Percentiles rank a stretch among this genome's conserved stretches.
Conservation (phyloP, 192 early-diverging fungal species). For the Chytriomyces sp. region DNA sequence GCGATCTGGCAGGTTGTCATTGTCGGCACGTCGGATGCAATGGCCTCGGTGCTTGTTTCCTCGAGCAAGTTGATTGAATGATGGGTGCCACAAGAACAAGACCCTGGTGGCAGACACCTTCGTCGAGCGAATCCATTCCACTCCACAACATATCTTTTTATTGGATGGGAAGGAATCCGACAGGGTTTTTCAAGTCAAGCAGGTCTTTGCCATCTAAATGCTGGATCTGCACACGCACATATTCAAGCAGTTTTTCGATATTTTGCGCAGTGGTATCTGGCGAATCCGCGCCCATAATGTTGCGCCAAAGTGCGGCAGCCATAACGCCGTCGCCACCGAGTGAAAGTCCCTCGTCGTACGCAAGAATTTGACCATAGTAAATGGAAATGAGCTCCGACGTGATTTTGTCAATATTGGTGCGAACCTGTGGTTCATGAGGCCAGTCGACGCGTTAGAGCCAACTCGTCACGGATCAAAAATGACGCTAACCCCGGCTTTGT, state of each 20-base stretch:
- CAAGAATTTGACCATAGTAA: constrained; percentile 86
- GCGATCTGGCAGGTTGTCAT: neutral
- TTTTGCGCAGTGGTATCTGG: constrained; percentile 24
- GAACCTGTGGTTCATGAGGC: constrained; percentile 5
- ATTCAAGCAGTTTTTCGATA: constrained; percentile 27
- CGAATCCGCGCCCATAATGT: constrained; percentile 6
- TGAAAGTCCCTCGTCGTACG: constrained; percentile 89
- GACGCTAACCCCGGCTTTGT: constrained; percentile 71
- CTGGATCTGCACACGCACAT: constrained; percentile 36
- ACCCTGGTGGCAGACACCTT: neutral
- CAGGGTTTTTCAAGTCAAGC: neutral
- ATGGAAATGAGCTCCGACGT: constrained; percentile 79
- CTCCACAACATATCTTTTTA: no score
- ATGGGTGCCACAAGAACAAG: neutral
- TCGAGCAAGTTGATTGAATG: neutral
- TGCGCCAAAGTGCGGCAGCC: constrained; percentile 85
- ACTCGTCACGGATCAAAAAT: neutral
- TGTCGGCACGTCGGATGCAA: neutral
- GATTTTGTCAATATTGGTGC: constrained; percentile 73
- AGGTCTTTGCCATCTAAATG: constrained; percentile 32
- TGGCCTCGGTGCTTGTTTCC: neutral
- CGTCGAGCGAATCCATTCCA: neutral
- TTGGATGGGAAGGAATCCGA: neutral
- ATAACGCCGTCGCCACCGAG: constrained; percentile 80
- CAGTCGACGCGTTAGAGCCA: neutral